Base-by-base conservation (phyloP, 2,329 filamentous ascomycete species). In the Aaosphaeria arxii region DNA sequence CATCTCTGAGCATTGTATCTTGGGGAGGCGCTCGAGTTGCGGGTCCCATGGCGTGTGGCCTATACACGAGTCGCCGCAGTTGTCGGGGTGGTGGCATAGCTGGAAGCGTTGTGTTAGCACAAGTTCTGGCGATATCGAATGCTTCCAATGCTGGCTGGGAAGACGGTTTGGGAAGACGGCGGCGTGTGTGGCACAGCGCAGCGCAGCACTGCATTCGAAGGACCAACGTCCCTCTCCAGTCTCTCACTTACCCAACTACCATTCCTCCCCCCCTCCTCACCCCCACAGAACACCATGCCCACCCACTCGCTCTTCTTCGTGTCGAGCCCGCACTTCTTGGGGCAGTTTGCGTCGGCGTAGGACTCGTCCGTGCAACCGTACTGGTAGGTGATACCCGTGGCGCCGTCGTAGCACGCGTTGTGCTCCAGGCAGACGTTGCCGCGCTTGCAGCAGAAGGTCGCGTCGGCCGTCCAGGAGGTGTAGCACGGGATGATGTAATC, bases 61-160 rank as follows among this genome's bases (percentile, higher is more conserved):
- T 30, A 38, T 31, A 36, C 46, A 47, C 5, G 40, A 6, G 7
- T 43, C 41, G 3, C 42, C 40, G 30, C 58, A 61, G 30, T 55
- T 57, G n/a, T 58, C 55, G 1, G 58, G 58, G 40, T 56, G 51
- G 31, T 58, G 36, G 49, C 58, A 61, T 6, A 57, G 11, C 51
- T 56, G 30, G 17, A 39, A 30, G 17, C 17, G 17, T 24, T 24
- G 17, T 24, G 17, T 24, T 24, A 24, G 17, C 17, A 24, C 17
- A 24, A 24, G 17, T 24, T 24, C 17, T 24, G 17, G 17, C 17
- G 17, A 24, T 24, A 24, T 24, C 17, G 17, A 24, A 24, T 24
- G 17, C 17, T 24, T 24, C 17, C 17, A 24, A 24, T 24, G 17
- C 17, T 24, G 3, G 17, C 17, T 24, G 17, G 17, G 17, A 24